These are phyloP conservation scores for Trichoderma aggressivum DNA, from an alignment of 2,329 filamentous ascomycete genomes.

Conservation along the genomic window DNA sequence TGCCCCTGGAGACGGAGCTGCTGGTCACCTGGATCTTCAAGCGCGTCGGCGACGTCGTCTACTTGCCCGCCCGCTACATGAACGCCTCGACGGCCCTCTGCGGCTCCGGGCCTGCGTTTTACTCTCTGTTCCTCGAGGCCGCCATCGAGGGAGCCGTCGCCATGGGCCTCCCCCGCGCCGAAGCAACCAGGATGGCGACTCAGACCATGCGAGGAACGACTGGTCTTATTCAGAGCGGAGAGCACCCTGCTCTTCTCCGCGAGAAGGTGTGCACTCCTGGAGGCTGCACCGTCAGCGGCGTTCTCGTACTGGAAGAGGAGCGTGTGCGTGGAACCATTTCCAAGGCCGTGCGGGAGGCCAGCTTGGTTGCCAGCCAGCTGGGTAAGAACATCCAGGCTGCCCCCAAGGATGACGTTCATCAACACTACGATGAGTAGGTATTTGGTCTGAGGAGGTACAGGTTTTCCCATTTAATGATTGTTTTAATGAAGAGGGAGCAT, in stretches of 20 bases:
- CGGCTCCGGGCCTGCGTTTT: slow-evolving; percentile 73
- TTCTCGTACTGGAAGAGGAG: slow-evolving; percentile 72
- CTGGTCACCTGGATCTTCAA: slow-evolving; percentile 76
- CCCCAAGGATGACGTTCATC: slow-evolving; percentile 26
- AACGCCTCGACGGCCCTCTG: slow-evolving; percentile 71
- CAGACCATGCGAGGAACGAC: slow-evolving; percentile 75
- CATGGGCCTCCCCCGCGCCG: slow-evolving; percentile 69
- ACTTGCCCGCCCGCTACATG: slow-evolving; percentile 65
- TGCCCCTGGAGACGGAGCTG: slow-evolving; percentile 49
- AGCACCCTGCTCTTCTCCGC: slow-evolving; percentile 70
- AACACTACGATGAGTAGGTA: slow-evolving; percentile 4
- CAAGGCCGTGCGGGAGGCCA: slow-evolving; percentile 67
- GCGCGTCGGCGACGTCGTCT: slow-evolving; percentile 67
- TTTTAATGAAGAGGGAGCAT: not conserved
- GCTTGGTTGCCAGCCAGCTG: slow-evolving; percentile 65
- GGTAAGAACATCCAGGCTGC: slow-evolving; percentile 36
- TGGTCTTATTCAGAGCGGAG: slow-evolving; percentile 63
- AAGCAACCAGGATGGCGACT: slow-evolving; percentile 73
- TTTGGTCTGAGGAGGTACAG: not conserved
- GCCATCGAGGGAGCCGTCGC: slow-evolving; percentile 74
- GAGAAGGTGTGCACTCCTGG: slow-evolving; percentile 77
- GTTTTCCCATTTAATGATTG: not conserved
- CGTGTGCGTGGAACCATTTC: slow-evolving; percentile 64
- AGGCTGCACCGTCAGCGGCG: slow-evolving; percentile 72
- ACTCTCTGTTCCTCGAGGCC: slow-evolving; percentile 70